Evolutionary conservation across 2,329 filamentous ascomycete species (phyloP), one percentile per base, ranked within the genome.

Genomic region (Ascochyta koolunga): DNA sequence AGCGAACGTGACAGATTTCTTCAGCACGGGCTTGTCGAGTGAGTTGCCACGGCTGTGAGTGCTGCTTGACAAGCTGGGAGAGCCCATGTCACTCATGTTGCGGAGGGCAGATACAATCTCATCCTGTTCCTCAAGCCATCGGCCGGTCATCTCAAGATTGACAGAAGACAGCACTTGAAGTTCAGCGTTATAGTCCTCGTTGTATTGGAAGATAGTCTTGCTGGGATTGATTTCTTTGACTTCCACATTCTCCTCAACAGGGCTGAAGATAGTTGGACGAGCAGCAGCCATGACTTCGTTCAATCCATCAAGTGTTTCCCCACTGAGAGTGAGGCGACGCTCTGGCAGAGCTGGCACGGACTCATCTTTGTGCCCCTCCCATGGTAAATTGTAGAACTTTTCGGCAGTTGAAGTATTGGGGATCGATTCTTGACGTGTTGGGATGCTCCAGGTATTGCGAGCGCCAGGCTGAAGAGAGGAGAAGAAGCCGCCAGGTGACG

Each of bases 321-420:
- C 72, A 15, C 54, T 67, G 21, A 74, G 66, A 24, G 64, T 69
- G 0, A 67, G 60, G 5, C 56, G 57, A 27, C 65, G 66, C 40
- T 66, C 49, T 11, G 61, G 58, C 18, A 62, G 48, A 32, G 59
- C 38, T 50, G 63, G 59, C 21, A 59, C 33, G 13, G 59, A 57
- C 19, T 57, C 56, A 10, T 58, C 60, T 24, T 64, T 61, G 24
- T 64, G 68, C 45, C 44, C 79, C 72, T 65, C 60, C 88, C 92
- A 97, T 3, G 93, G 92, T 24, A 89, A 83, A 59, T 89, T 87
- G 77, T 98, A 98, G 68, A 97, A 98, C 59, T 89, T 86, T 71
- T 96, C 91, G 9, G 93, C 93, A n/a, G 89, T 92, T 25, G 91
- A 91, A 1, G 93, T 96, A 0, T 91, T 93, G 1, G 92, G 92